These are phyloP conservation scores for Bipolaris gigantea DNA, from an alignment of 2,329 filamentous ascomycete genomes.

Conservation along the genomic window DNA sequence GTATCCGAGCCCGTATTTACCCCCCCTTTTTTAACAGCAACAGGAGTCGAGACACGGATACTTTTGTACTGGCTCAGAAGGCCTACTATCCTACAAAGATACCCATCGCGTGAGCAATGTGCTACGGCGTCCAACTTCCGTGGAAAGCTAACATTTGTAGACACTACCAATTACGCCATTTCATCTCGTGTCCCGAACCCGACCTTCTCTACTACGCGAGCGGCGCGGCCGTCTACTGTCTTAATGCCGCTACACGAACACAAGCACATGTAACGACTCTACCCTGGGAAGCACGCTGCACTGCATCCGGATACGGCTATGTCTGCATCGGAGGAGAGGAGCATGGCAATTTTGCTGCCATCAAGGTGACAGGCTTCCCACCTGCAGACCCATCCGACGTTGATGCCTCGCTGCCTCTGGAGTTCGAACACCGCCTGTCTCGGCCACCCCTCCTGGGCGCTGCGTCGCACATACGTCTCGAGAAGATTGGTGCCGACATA, in stretches of 20 bases:
- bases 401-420: conserved; percentile 60
- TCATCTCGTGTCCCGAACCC: conserved; percentile 78
- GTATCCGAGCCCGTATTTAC: conserved; percentile 2
- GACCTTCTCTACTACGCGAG: conserved; percentile 84
- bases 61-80: conserved; percentile 50
- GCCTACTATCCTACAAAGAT: conserved; percentile 54
- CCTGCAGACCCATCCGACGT: conserved; percentile 53
- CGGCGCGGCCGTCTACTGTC: conserved; percentile 61
- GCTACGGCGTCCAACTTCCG: neutral
- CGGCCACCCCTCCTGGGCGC: conserved; percentile 45
- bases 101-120: conserved; percentile 49
- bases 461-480: conserved; percentile 51
- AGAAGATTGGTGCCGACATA: conserved; percentile 64
- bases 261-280: conserved; percentile 73
- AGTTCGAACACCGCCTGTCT: conserved; percentile 43
- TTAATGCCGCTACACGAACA: conserved; percentile 69
- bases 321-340: conserved; percentile 85
- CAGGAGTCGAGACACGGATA: conserved; percentile 52
- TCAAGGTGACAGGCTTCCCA: conserved; percentile 59
- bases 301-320: conserved; percentile 85
- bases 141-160: conserved; percentile 48
- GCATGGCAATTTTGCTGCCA: conserved; percentile 81
- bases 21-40: conserved; percentile 18
- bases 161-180: conserved; percentile 86
- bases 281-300: conserved; percentile 72